These are phyloP conservation scores for Chloropicon primus DNA, from an alignment of 139 green algal species.

Conservation along the genomic window DNA sequence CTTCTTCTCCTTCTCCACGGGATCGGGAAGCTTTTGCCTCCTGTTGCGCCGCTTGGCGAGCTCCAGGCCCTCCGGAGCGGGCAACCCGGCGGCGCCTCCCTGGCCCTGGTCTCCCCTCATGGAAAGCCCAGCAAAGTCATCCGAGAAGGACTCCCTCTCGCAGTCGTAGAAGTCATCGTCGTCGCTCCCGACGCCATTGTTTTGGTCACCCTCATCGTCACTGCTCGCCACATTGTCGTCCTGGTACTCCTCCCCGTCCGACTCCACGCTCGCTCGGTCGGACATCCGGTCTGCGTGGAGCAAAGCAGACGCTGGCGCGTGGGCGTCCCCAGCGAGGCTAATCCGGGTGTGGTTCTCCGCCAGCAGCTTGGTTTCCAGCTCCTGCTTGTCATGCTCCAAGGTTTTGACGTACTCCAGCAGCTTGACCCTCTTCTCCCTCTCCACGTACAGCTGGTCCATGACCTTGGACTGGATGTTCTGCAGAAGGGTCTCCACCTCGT, in stretches of 20 bases:
- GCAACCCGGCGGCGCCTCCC: neutral
- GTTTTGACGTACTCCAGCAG: constrained; percentile 35
- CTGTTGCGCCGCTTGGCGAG: constrained; percentile 9
- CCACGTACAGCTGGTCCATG: constrained; percentile 25
- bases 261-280: neutral
- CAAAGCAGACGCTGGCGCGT: neutral
- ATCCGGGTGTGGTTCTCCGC: neutral
- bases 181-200: constrained; percentile 13
- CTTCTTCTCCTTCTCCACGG: constrained; percentile 49
- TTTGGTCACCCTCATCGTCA: constrained; percentile 11
- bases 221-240: constrained; percentile 1
- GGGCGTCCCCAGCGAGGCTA: neutral
- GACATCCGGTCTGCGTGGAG: neutral
- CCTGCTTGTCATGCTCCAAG: constrained; percentile 46
- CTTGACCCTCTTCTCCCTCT: constrained; percentile 34
- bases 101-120: no score
- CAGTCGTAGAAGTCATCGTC: constrained; percentile 17
- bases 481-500: constrained; percentile 30
- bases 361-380: constrained; percentile 47
- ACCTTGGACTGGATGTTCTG: constrained; percentile 28
- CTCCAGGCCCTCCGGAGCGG: constrained; percentile 15
- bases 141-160: constrained; percentile 23
- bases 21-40: constrained; percentile 34
- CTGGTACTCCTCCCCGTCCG: neutral
- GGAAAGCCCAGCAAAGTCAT: constrained; percentile 13